These are phyloP conservation scores for Penicillium fuscoglaucum DNA, from an alignment of 2,329 filamentous ascomycete species.

Conservation along the genomic window DNA sequence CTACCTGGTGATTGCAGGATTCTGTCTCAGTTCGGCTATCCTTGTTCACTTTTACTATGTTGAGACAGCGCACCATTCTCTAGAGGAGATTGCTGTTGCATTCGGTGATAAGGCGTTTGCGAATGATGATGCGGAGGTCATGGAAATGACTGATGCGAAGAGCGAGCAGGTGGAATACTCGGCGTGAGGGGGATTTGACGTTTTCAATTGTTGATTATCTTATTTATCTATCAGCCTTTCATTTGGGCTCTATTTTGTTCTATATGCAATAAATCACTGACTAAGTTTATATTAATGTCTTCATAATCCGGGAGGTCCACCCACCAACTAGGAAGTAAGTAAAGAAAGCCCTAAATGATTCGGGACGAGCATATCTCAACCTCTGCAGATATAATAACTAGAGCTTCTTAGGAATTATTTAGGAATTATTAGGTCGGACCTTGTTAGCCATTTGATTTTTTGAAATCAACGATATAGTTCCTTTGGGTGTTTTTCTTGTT, in stretches of 20 bases:
- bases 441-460: too few species aligned
- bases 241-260: neutral
- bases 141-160: conserved; percentile 10
- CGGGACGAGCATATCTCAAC: neutral
- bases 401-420: neutral
- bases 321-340: neutral
- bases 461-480: neutral
- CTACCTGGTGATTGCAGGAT: conserved; percentile 46
- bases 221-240: neutral
- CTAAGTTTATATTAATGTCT: too few species aligned
- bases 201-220: neutral
- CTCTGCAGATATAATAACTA: neutral
- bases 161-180: conserved; percentile 8
- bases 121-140: conserved; percentile 17
- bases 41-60: conserved; percentile 45
- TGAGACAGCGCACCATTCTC: conserved; percentile 40
- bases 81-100: conserved; percentile 40
- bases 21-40: conserved; percentile 41
- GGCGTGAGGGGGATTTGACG: neutral
- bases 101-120: conserved; percentile 46
- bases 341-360: neutral
- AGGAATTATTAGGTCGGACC: too few species aligned
- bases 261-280: neutral
- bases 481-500: neutral
- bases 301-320: neutral